Evolutionary conservation across 371 early-diverging fungal species (phyloP).

Genomic region (Mucor sp.): DNA sequence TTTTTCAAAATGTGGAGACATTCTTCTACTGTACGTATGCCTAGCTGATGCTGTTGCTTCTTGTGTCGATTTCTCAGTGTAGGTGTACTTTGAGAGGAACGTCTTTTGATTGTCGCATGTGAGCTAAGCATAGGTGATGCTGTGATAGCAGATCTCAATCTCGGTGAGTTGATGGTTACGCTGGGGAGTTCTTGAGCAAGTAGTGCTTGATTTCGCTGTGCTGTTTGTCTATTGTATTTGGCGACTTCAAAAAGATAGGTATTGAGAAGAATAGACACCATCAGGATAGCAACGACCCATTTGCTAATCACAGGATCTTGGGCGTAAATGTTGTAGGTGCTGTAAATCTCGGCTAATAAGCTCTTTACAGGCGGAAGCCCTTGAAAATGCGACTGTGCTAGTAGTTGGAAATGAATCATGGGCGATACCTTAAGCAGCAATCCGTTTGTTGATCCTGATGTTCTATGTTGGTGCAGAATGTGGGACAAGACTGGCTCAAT

Average conservation of each 20-base stretch:
- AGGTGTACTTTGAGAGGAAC: neutral
- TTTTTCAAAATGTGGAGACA: neutral
- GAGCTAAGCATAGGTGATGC: neutral
- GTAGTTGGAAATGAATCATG: neutral
- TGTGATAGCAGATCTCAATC: neutral
- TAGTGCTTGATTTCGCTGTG: neutral
- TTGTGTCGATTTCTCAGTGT: neutral
- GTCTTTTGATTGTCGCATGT: neutral
- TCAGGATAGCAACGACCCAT: conserved; percentile 52
- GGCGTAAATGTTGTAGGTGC: conserved; percentile 50
- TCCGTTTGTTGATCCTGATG: neutral
- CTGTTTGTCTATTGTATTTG: conserved; percentile 16
- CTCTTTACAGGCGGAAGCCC: neutral
- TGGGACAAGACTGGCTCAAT: neutral
- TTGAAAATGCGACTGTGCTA: neutral
- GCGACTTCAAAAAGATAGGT: conserved; percentile 64
- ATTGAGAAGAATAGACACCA: conserved; percentile 61
- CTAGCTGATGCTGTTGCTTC: neutral
- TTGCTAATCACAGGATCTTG: conserved; percentile 66
- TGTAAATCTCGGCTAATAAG: neutral
- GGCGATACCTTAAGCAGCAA: neutral
- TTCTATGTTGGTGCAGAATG: neutral
- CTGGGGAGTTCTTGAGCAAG: neutral
- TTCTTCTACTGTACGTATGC: neutral
- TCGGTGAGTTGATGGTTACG: neutral